Conservation (phyloP, 345 rosid species). For the Boechera retrofracta region DNA sequence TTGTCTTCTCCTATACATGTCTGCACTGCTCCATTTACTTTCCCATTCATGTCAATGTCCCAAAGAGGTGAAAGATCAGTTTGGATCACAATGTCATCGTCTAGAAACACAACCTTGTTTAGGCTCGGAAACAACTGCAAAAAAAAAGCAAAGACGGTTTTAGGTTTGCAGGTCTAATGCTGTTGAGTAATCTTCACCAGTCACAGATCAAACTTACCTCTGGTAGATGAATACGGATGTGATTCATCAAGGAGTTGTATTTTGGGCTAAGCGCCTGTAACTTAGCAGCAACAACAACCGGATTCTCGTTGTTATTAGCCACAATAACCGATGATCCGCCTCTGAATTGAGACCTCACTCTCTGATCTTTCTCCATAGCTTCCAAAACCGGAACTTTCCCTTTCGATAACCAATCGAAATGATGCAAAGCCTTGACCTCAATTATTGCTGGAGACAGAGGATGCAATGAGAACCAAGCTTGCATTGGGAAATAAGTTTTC, state of each 20-base stretch:
- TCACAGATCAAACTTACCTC: constrained; percentile 58
- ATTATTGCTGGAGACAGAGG: constrained; percentile 77
- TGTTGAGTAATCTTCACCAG: neutral
- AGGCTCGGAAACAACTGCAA: constrained; percentile 90
- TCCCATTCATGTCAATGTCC: constrained; percentile 91
- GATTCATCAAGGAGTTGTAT: constrained; percentile 93
- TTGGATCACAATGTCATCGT: constrained; percentile 92
- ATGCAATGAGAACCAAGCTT: constrained; percentile 98
- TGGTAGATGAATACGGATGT: constrained; percentile 89
- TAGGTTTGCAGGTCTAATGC: neutral
- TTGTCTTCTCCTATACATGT: constrained; percentile 84
- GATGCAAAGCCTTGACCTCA: constrained; percentile 97
- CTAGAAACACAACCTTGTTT: constrained; percentile 86
- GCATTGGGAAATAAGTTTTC: constrained; percentile 96
- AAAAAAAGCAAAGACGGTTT: constrained; percentile 4
- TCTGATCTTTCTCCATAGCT: constrained; percentile 97
- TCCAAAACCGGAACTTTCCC: constrained; percentile 95
- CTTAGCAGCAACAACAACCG: constrained; percentile 80
- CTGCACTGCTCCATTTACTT: constrained; percentile 94
- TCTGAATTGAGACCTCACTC: constrained; percentile 83
- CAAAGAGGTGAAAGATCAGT: constrained; percentile 91
- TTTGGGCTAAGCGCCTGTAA: constrained; percentile 95
- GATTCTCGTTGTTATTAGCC: constrained; percentile 72
- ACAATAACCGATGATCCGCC: constrained; percentile 93
- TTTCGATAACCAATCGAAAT: constrained; percentile 93